phyloP scores from a whole-genome alignment of 371 early-diverging fungal genomes.

The Actinomortierella wolfii region DNA sequence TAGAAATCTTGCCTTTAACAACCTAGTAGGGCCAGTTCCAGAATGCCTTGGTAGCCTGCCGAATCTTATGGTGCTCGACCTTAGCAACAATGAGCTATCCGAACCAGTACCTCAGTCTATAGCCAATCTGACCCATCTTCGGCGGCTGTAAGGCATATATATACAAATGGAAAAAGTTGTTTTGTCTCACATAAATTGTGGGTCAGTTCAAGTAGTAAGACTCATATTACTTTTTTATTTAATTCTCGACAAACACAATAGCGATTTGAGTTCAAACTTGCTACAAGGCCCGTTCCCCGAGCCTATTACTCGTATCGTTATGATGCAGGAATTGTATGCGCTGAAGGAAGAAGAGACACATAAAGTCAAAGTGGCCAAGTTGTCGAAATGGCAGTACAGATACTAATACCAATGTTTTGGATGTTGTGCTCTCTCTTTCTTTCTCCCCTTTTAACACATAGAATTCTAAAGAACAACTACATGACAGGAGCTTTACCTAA shows the following conservation, averaged over 20 bases:
- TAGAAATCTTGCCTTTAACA: slow-evolving; percentile 53
- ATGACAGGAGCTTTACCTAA: slow-evolving; percentile 18
- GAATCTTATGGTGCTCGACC: slow-evolving; percentile 52
- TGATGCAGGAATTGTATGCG: slow-evolving; percentile 30
- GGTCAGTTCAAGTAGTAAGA: not conserved
- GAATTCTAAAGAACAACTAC: slow-evolving; percentile 38
- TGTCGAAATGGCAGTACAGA: not conserved
- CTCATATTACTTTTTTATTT: not conserved
- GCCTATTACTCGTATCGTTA: slow-evolving; percentile 21
- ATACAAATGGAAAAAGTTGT: no score
- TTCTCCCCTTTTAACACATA: not conserved
- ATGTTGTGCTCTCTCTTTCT: not conserved
- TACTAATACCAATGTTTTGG: not conserved
- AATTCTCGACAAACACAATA: not conserved
- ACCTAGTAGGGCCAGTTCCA: slow-evolving; percentile 54
- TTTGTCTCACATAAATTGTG: no score
- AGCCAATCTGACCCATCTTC: slow-evolving; percentile 47
- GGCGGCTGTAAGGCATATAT: slow-evolving; percentile 20
- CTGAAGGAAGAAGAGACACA: no score
- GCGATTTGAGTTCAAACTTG: slow-evolving; percentile 33
- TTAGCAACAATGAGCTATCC: slow-evolving; percentile 58
- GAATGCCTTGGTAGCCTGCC: slow-evolving; percentile 48
- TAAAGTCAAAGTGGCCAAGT: not conserved
- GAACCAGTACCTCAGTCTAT: slow-evolving; percentile 51
- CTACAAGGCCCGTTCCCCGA: slow-evolving; percentile 20